Evolutionary conservation across 129 eudicot genomes (phyloP).

Genomic region (Dittrichia graveolens): DNA sequence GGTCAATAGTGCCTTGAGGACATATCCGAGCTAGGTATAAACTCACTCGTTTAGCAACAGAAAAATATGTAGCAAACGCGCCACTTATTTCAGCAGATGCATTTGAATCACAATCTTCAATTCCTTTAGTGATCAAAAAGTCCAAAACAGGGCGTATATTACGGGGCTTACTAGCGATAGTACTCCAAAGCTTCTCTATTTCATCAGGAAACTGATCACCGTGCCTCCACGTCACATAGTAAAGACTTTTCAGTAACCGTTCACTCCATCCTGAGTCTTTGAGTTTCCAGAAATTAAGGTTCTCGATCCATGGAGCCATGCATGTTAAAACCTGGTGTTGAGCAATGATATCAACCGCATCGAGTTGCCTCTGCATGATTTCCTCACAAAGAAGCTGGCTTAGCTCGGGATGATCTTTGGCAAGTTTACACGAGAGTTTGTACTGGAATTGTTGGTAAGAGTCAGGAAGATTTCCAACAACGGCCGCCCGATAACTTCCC

Average conservation of each 20-base stretch:
- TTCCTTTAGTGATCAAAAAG: constrained; percentile 92
- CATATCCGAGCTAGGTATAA: constrained; percentile 93
- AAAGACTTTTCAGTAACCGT: constrained; percentile 80
- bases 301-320: constrained; percentile 99
- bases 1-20: constrained; percentile 96
- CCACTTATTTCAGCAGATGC: constrained; percentile 99
- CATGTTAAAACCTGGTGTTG: constrained; percentile 98
- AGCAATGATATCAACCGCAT: constrained; percentile 98
- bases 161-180: constrained; percentile 87
- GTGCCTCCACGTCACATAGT: constrained; percentile 95
- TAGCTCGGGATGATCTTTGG: constrained; percentile 98
- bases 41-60: constrained; percentile 95
- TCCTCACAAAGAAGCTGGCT: constrained; percentile 98
- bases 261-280: constrained; percentile 99
- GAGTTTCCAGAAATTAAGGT: constrained; percentile 92
- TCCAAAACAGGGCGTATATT: constrained; percentile 96
- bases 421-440: constrained; percentile 96
- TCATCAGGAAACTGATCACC: constrained; percentile 99
- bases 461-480: constrained; percentile 98
- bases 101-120: constrained; percentile 96
- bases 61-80: constrained; percentile 95
- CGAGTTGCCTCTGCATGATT: constrained; percentile 98
- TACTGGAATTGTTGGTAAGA: constrained; percentile 98
- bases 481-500: constrained; percentile 95
- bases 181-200: constrained; percentile 98